A percentile compares a stretch with the other conserved stretches of the same genome.
Evolutionary conservation across 208 protist species (phyloP).

Genomic region (Leishmania aethiopica): DNA sequence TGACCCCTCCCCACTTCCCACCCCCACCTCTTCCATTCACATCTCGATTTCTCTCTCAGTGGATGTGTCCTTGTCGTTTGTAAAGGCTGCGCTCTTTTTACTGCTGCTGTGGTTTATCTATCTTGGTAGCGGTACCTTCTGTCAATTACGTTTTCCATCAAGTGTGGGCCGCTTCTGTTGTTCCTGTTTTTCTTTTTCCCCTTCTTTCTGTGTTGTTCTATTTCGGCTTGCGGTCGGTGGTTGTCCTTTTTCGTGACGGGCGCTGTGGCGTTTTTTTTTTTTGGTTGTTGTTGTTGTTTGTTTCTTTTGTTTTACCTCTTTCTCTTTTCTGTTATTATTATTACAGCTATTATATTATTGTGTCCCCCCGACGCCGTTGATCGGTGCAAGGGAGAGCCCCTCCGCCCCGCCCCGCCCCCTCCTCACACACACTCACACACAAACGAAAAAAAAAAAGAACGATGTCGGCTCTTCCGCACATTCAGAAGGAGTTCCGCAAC

Average conservation of each 20-base stretch:
- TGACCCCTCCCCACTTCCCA: neutral
- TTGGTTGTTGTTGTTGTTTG: neutral
- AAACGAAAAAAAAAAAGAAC: neutral
- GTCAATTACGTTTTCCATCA: neutral
- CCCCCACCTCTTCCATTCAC: neutral
- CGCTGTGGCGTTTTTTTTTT: neutral
- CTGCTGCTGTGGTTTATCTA: neutral
- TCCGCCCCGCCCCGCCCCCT: neutral
- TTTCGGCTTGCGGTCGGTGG: neutral
- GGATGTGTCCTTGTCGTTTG: neutral
- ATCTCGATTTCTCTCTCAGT: neutral
- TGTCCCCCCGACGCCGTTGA: neutral
- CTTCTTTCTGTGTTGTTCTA: neutral
- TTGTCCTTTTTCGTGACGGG: neutral
- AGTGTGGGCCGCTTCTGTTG: neutral
- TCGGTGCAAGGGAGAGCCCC: neutral
- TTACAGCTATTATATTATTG: neutral
- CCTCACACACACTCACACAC: neutral
- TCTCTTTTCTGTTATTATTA: neutral
- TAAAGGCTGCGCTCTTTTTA: neutral
- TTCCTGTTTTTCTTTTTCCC: neutral
- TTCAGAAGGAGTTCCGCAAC: conserved; percentile 92
- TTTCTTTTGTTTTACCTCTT: neutral
- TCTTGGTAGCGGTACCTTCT: neutral
- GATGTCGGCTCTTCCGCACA: conserved; percentile 84